A percentile compares a stretch with the other conserved stretches of the same genome.
phyloP scores from a whole-genome alignment of 2,329 filamentous ascomycete genomes.

The Tolypocladium inflatum region DNA sequence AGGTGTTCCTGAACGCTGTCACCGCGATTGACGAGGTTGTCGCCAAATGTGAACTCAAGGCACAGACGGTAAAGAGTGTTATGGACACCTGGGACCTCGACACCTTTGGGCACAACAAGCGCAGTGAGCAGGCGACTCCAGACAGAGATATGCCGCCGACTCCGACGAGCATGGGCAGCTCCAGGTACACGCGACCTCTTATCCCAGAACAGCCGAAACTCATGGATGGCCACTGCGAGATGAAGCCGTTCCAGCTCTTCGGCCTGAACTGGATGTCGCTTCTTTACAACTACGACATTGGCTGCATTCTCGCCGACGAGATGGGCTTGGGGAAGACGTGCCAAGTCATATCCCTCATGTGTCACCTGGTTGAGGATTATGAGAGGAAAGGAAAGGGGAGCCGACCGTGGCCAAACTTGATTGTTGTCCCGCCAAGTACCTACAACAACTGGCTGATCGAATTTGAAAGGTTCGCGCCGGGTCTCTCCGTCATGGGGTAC shows the following conservation, averaged over 20 bases:
- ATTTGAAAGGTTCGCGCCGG: constrained; percentile 77
- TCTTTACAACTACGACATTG: constrained; percentile 68
- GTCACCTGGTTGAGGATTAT: constrained; percentile 65
- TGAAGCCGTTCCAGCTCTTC: constrained; percentile 92
- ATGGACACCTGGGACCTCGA: constrained; percentile 41
- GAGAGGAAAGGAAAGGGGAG: constrained; percentile 15
- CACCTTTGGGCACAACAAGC: constrained; percentile 31
- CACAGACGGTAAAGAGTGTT: constrained; percentile 41
- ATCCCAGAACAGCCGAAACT: constrained; percentile 57
- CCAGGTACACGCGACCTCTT: constrained; percentile 30
- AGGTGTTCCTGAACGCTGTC: constrained; percentile 72
- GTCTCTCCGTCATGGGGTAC: constrained; percentile 63
- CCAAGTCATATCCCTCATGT: constrained; percentile 87
- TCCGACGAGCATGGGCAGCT: constrained; percentile 26
- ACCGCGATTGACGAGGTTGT: constrained; percentile 78
- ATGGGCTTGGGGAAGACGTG: constrained; percentile 97
- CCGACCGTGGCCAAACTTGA: constrained; percentile 60
- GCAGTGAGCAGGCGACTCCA: constrained; percentile 17
- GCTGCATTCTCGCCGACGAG: constrained; percentile 90
- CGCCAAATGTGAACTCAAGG: constrained; percentile 62
- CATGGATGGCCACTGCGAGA: constrained; percentile 65
- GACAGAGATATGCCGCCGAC: constrained; percentile 30
- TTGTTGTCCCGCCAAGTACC: constrained; percentile 88
- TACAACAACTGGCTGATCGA: constrained; percentile 94
- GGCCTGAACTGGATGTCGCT: constrained; percentile 91